Conservation (phyloP, 208 protist genomes). For the Acanthamoeba healyi region DNA sequence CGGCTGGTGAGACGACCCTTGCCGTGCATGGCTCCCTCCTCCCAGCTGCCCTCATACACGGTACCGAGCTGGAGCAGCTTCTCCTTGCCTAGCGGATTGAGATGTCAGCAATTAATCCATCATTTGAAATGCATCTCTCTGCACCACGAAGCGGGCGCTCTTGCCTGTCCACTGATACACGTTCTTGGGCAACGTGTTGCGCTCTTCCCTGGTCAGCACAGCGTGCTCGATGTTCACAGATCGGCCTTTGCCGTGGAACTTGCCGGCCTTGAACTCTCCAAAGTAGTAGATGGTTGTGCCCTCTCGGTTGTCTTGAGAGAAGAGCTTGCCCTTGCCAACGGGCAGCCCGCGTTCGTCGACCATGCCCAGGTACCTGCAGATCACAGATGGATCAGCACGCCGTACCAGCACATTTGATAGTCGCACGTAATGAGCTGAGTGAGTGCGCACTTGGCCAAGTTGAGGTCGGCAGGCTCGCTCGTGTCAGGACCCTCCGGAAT, state of each 20-base stretch:
- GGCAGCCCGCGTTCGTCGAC: slow-evolving; percentile 19
- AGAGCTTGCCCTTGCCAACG: slow-evolving; percentile 11
- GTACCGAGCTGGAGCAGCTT: slow-evolving; percentile 41
- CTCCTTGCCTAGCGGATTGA: background rate
- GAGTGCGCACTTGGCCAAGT: slow-evolving; percentile 31
- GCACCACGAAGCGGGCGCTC: background rate
- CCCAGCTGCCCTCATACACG: slow-evolving; percentile 46
- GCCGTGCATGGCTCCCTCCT: slow-evolving; percentile 31
- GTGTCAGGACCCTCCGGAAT: background rate
- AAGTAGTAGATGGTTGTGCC: slow-evolving; percentile 12
- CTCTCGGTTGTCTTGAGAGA: slow-evolving; percentile 26
- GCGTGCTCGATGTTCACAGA: slow-evolving; percentile 47
- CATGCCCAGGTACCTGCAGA: background rate
- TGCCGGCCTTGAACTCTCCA: slow-evolving; percentile 57
- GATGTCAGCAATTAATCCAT: too few relatives aligned
- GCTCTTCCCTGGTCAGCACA: background rate
- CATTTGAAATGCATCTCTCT: too few relatives aligned
- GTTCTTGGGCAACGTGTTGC: background rate
- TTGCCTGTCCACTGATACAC: slow-evolving; percentile 50
- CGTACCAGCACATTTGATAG: too few relatives aligned
- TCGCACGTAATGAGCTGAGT: too few relatives aligned
- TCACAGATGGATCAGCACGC: background rate
- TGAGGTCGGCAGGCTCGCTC: background rate
- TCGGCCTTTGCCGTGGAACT: slow-evolving; percentile 35
- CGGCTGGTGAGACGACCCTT: background rate